Conservation (phyloP, 2,329 filamentous ascomycete genomes). For the Dichotomopilus funicola region DNA sequence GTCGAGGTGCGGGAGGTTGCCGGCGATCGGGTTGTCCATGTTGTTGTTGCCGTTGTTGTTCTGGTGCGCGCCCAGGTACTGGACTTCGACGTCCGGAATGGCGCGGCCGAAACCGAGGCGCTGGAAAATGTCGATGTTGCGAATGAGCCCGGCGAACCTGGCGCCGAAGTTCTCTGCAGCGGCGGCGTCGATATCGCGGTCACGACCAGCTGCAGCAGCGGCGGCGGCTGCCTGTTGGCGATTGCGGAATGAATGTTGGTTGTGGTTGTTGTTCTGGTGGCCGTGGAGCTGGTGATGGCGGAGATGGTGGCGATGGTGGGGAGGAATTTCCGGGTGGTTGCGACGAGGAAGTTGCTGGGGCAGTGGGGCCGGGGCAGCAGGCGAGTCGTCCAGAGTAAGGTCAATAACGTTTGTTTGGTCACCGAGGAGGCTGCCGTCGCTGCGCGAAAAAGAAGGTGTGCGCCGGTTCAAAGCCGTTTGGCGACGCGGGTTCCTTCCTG, state of each 20-base stretch:
- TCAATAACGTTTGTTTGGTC: constrained; percentile 40
- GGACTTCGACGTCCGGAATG: constrained; percentile 25
- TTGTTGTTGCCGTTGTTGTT: background rate
- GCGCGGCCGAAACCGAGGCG: constrained; percentile 8
- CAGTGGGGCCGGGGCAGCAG: background rate
- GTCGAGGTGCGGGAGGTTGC: constrained; percentile 29
- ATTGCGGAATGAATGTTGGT: too few species aligned
- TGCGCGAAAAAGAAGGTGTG: constrained; percentile 38
- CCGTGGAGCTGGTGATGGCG: background rate
- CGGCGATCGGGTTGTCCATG: constrained; percentile 26
- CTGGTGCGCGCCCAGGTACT: constrained; percentile 2
- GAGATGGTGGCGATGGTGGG: background rate
- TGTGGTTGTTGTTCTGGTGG: background rate
- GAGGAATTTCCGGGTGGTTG: background rate
- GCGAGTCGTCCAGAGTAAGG: constrained; percentile 40
- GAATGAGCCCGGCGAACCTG: background rate
- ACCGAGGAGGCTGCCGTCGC: constrained; percentile 38
- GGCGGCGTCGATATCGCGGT: too few species aligned
- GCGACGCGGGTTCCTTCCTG: constrained; percentile 34
- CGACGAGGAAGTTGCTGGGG: constrained; percentile 3
- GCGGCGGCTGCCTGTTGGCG: too few species aligned
- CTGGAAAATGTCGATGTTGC: constrained; percentile 6
- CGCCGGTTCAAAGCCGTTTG: constrained; percentile 36
- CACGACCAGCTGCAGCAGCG: too few species aligned
- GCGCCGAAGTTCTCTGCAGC: background rate